Conservation (phyloP, 345 rosid species). For the Conringia planisiliqua region DNA sequence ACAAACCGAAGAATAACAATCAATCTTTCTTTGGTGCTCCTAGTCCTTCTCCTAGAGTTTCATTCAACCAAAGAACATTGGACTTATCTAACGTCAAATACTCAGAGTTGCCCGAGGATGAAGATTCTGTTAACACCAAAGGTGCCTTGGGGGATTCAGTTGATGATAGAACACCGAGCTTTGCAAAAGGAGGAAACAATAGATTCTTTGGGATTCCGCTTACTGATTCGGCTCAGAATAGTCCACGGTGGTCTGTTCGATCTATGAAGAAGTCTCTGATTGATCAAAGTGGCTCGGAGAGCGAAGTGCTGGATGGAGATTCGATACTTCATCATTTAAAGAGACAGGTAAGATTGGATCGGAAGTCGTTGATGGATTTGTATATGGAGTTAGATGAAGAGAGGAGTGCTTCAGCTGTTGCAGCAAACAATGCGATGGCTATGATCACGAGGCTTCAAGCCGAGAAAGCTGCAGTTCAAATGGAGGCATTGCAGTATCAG, state of each 20-base stretch:
- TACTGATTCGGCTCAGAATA: slow-evolving; percentile 58
- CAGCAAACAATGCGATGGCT: slow-evolving; percentile 94
- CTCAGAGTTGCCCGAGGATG: slow-evolving; percentile 26
- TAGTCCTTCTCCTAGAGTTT: slow-evolving; percentile 71
- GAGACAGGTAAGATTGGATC: slow-evolving; percentile 74
- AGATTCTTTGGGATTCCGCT: slow-evolving; percentile 78
- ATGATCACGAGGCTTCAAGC: slow-evolving; percentile 92
- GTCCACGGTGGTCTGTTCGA: slow-evolving; percentile 57
- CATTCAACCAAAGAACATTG: slow-evolving; percentile 37
- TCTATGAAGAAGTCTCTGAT: slow-evolving; percentile 42
- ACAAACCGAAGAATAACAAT: slow-evolving; percentile 26
- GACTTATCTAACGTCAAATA: slow-evolving; percentile 20
- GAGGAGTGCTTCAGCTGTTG: slow-evolving; percentile 83
- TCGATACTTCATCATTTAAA: slow-evolving; percentile 64
- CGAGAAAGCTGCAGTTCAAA: slow-evolving; percentile 90
- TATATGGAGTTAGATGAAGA: slow-evolving; percentile 97
- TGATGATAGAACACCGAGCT: slow-evolving; percentile 60
- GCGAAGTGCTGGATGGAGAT: slow-evolving; percentile 50
- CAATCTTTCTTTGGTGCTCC: slow-evolving; percentile 49
- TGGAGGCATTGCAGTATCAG: slow-evolving; percentile 99
- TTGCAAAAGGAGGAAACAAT: slow-evolving; percentile 48
- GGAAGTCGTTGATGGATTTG: slow-evolving; percentile 76
- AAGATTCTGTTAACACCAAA: slow-evolving; percentile 16
- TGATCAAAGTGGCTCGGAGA: slow-evolving; percentile 36
- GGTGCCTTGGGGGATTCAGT: slow-evolving; percentile 5